Percentiles rank a stretch among this genome's conserved stretches.
phyloP scores from a whole-genome alignment of 176 grass and related monocot genomes.

The Bonia amplexicaulis region DNA sequence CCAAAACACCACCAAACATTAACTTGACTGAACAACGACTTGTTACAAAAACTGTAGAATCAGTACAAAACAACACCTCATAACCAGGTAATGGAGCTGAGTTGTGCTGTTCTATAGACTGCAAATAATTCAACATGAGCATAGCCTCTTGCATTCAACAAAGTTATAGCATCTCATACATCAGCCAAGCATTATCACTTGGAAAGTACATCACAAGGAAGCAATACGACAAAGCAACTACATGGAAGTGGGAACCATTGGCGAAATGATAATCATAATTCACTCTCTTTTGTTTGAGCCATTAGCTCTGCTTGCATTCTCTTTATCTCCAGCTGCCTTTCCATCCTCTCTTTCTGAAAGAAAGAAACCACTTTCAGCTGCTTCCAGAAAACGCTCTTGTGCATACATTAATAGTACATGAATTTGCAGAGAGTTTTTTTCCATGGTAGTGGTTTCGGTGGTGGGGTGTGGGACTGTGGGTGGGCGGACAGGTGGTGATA shows the following conservation, averaged over 20 bases:
- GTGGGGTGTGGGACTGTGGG: neutral
- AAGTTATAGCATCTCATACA: slow-evolving; percentile 26
- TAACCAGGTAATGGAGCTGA: neutral
- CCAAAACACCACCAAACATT: neutral
- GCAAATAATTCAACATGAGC: slow-evolving; percentile 11
- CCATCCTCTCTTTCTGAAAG: slow-evolving; percentile 62
- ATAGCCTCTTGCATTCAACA: slow-evolving; percentile 17
- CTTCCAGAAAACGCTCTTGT: neutral
- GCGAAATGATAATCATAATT: slow-evolving; percentile 37
- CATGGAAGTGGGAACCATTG: neutral
- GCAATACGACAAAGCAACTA: slow-evolving; percentile 27
- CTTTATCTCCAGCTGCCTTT: slow-evolving; percentile 58
- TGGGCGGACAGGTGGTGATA: neutral
- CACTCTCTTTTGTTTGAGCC: slow-evolving; percentile 45
- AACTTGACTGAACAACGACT: neutral
- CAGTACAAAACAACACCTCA: slow-evolving; percentile 24
- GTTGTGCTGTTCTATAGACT: slow-evolving; percentile 1
- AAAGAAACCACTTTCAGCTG: slow-evolving; percentile 23
- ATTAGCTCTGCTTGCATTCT: slow-evolving; percentile 50
- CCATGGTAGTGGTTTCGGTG: neutral
- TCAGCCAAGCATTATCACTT: slow-evolving; percentile 32
- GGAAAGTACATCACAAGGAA: slow-evolving; percentile 7
- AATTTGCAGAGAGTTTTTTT: neutral
- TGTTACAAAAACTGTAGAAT: neutral
- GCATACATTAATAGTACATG: neutral